Base-by-base conservation (phyloP, 2,329 filamentous ascomycete genomes). In the Pseudocercospora fuligena region DNA sequence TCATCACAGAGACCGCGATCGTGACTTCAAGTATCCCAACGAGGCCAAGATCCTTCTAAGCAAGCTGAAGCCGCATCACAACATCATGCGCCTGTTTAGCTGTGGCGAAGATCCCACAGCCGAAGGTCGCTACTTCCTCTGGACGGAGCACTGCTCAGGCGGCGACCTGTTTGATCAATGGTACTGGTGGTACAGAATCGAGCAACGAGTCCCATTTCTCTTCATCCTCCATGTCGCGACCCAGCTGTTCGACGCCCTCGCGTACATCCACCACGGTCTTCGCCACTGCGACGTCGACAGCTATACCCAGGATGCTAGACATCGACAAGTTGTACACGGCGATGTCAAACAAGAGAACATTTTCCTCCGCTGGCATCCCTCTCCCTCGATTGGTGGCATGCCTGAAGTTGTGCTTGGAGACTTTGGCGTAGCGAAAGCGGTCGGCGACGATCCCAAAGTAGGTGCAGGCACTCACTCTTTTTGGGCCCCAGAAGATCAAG, bases 321-420 rank as follows among this genome's bases (percentile, higher is more conserved):
- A 70, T 21, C 25, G 31, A 1, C 11, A 64, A 1, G 47, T 69
- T n/a, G 62, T 73, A 2, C 71, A 74, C 19, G 62, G 63, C 3
- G 71, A 74, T 31, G n/a, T 72, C 29, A 74, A 73, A n/a, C 29
- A 23, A 1, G 69, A 69, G 7, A 72, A 74, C 36, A 31, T 66
- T 7, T 71, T 72, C 47, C 33, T 73, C 2, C 16, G 59, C 9
- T 72, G 70, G 70, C n/a, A 23, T n/a, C 21, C 27, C 4, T 9
- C n/a, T 16, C 49, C 16, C 21, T 19, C n/a, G 16, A 23, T 49
- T 23, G 46, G 49, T 11, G 49, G 49, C 14, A 54, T 54, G 49
- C 49, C 49, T 16, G 49, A 29, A 23, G 2, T 54, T 14, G 33
- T 60, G 31, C 36, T 16, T 11, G 25, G 49, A 16, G 49, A 54